Percentiles rank a stretch among this genome's conserved stretches.
phyloP scores from a whole-genome alignment of 2,329 filamentous ascomycete genomes.

The Tolypocladium inflatum region DNA sequence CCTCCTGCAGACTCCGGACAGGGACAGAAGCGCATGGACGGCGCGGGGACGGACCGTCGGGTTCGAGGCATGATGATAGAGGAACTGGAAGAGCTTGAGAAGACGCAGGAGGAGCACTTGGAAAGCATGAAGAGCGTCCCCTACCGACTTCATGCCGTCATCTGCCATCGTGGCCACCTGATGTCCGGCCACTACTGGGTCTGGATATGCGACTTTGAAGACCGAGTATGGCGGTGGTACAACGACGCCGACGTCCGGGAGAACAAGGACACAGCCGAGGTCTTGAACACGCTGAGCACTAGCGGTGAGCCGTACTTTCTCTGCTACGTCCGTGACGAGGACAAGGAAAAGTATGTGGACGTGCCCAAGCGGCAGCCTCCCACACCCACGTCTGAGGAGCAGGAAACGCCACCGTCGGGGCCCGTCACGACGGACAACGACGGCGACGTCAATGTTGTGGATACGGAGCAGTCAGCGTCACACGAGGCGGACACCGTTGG shows the following conservation, averaged over 20 bases:
- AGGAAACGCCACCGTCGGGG: slow-evolving; percentile 1
- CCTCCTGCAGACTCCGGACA: neutral
- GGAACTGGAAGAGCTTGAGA: slow-evolving; percentile 24
- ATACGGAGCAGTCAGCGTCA: neutral
- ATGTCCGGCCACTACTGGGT: slow-evolving; percentile 90
- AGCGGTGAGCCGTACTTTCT: slow-evolving; percentile 75
- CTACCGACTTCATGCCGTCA: slow-evolving; percentile 83
- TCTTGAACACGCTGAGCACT: slow-evolving; percentile 57
- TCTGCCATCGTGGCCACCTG: slow-evolving; percentile 73
- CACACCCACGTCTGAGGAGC: slow-evolving; percentile 3
- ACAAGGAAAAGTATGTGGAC: slow-evolving; percentile 44
- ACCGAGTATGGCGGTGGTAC: slow-evolving; percentile 80
- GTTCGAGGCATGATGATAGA: slow-evolving; percentile 35
- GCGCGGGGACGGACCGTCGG: slow-evolving; percentile 13
- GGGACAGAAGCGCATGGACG: slow-evolving; percentile 8
- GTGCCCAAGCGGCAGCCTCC: slow-evolving; percentile 30
- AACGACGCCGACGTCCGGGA: slow-evolving; percentile 79
- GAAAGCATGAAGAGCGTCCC: slow-evolving; percentile 52
- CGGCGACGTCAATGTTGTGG: slow-evolving; percentile 11
- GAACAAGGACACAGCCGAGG: slow-evolving; percentile 52
- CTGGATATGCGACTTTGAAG: slow-evolving; percentile 84
- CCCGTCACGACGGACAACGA: slow-evolving; percentile 10
- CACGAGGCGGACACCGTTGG: neutral
- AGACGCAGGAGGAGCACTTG: slow-evolving; percentile 15
- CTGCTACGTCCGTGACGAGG: slow-evolving; percentile 66